Conservation (phyloP, 805 yeast genomes). For the Candida namnaoensis region DNA sequence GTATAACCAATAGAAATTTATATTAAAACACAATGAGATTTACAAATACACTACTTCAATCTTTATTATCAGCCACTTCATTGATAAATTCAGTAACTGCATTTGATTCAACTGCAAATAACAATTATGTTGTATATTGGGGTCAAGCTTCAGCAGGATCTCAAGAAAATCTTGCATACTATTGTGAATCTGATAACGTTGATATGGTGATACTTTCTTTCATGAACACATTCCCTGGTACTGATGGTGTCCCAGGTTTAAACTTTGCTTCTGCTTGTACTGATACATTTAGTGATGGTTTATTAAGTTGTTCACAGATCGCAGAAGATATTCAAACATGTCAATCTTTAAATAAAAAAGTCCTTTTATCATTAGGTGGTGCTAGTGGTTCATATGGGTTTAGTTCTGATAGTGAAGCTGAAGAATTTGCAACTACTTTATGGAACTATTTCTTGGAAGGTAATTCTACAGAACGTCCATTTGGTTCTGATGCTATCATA, state of each 20-base stretch:
- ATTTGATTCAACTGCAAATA: conserved; percentile 29
- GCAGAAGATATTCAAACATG: conserved; percentile 71
- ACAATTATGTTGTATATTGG: conserved; percentile 79
- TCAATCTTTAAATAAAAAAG: conserved; percentile 72
- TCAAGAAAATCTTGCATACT: conserved; percentile 34
- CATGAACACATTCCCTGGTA: conserved; percentile 47
- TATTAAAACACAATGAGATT: no score
- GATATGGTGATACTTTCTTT: conserved; percentile 72
- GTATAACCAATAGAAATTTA: no score
- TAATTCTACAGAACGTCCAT: conserved; percentile 46
- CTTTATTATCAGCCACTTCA: no score
- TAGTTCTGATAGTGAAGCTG: conserved; percentile 72
- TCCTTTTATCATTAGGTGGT: conserved; percentile 72
- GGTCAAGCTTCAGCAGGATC: conserved; percentile 76
- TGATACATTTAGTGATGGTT: conserved; percentile 25
- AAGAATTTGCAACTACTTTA: conserved; percentile 45
- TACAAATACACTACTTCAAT: no score
- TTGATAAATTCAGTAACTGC: conserved; percentile 6
- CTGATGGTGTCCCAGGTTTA: conserved; percentile 23
- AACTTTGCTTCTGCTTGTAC: conserved; percentile 52
- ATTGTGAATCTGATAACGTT: conserved; percentile 62
- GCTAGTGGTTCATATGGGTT: conserved; percentile 80
- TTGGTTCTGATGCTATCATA: conserved; percentile 63
- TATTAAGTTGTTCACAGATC: conserved; percentile 42
- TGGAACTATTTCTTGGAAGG: conserved; percentile 64